Conservation (phyloP, 2,329 filamentous ascomycete genomes). For the Colletotrichum sp. region DNA sequence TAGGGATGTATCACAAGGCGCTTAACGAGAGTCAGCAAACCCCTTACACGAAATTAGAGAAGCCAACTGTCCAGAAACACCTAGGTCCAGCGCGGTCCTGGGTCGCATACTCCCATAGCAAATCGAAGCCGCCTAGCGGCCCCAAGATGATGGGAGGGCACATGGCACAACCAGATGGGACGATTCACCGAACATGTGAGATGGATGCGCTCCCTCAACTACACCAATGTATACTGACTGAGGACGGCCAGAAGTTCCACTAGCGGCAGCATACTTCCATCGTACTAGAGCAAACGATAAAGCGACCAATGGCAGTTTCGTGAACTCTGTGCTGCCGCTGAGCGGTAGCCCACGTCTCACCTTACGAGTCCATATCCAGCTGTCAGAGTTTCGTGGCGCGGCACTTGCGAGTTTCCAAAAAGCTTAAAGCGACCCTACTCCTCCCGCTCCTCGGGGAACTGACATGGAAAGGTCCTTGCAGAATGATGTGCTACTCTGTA, state of each 20-base stretch:
- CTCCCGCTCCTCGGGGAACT: not conserved
- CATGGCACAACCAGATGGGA: not conserved
- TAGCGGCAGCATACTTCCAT: not conserved
- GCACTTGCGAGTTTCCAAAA: not conserved
- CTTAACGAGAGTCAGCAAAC: not conserved
- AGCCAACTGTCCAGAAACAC: not conserved
- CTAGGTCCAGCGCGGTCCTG: not conserved
- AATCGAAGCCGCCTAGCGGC: not conserved
- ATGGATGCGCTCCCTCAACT: not conserved
- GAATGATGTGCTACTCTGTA: not conserved
- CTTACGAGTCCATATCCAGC: not conserved
- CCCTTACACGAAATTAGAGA: not conserved
- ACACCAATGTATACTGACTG: not conserved
- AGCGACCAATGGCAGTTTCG: not conserved
- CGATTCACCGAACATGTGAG: not conserved
- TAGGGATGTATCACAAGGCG: not conserved
- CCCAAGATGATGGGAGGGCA: not conserved
- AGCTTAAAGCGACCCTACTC: not conserved
- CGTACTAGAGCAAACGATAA: not conserved
- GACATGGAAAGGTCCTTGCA: not conserved
- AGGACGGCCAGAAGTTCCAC: not conserved
- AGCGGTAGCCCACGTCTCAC: not conserved
- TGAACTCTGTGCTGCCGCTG: not conserved
- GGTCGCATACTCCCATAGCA: not conserved
- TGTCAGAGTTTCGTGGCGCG: not conserved